Conservation (phyloP, 305 asterid genomes). For the Solanum hybrid region DNA sequence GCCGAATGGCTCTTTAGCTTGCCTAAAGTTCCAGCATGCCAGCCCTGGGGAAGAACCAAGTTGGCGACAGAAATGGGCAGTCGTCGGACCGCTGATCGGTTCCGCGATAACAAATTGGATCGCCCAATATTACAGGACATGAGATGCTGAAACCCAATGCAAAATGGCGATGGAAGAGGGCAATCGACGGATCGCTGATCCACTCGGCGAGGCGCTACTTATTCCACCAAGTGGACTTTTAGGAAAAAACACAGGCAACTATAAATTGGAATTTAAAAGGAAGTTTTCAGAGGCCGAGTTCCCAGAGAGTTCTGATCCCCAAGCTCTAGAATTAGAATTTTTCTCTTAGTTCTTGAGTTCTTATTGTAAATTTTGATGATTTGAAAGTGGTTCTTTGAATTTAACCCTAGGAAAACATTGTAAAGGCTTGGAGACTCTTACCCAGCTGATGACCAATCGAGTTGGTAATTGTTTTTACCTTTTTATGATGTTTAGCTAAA, state of each 20-base stretch:
- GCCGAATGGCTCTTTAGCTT: not conserved
- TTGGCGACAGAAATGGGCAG: not conserved
- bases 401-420: not conserved
- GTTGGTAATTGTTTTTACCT: not conserved
- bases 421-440: not conserved
- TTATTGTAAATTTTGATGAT: not conserved
- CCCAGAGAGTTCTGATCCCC: not conserved
- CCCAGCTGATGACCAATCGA: not conserved
- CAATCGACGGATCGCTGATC: not conserved
- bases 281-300: not conserved
- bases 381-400: not conserved
- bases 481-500: not conserved
- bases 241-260: not conserved
- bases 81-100: not conserved
- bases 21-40: not conserved
- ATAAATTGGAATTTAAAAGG: not conserved
- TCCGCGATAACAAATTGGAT: not conserved
- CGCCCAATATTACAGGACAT: not conserved
- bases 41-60: not conserved
- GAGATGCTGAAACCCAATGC: not conserved
- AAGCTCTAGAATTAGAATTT: not conserved
- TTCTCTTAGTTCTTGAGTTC: not conserved
- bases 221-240: not conserved
- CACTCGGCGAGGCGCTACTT: not conserved
- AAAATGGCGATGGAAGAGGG: not conserved